Base-by-base conservation (phyloP, 164 flowering plant species). In the Vitis amurensis region DNA sequence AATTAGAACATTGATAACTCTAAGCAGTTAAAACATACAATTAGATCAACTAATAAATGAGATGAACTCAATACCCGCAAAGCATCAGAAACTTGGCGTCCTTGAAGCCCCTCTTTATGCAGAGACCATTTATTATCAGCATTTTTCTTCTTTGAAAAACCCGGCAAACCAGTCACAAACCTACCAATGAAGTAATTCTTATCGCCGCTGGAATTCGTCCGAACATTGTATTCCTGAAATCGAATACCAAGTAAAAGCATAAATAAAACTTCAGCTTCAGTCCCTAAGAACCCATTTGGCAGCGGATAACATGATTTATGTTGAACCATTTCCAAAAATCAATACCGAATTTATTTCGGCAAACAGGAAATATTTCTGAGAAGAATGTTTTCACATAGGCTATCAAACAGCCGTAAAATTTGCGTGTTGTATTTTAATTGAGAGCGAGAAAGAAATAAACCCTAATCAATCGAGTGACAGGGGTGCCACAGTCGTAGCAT, bases 21-120 rank as follows among this genome's bases (percentile, higher is more conserved):
- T 23, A 23, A 23, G 27, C 23, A 62, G 51, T 52, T 13, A 48
- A 50, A 17, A 17, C 50, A 15, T 1, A 8, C n/a, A 68, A 12
- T 9, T 11, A 70, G 8, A 16, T 3, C 9, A 13, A 52, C 17
- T 2, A 8, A 50, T 23, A 30, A 59, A 12, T 11, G 47, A 29
- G 5, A 17, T 63, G 30, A 53, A 52, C 1, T 4, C 2, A 69
- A 55, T 92, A 94, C 99, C 97, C 94, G 82, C 77, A 93, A 78
- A n/a, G 88, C 58, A 76, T 93, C 99, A 11, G 94, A 83, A 65
- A 89, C 75, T 80, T 93, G 97, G 64, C 99, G 99, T 57, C 97
- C 97, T 71, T 87, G 97, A 60, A 91, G 78, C 29, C 97, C 97
- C 68, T 95, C 97, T 70, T 92, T 96, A 11, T 81, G 90, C 16